These are phyloP conservation scores for Phytophthora macrochlamydospora DNA, from an alignment of 352 stramenopile genomes.

Conservation along the genomic window DNA sequence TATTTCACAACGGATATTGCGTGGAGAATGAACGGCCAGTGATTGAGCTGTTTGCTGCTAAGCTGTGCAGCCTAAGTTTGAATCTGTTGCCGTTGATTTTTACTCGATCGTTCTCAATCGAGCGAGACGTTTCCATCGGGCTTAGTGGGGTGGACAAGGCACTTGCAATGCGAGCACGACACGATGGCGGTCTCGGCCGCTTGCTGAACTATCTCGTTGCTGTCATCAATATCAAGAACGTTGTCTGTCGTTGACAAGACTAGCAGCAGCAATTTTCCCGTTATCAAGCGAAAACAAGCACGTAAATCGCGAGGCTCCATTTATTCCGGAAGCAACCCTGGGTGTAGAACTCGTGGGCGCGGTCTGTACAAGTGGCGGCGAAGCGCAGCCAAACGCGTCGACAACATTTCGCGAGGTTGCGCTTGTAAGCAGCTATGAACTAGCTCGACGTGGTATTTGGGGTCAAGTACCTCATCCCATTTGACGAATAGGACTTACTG, in stretches of 20 bases:
- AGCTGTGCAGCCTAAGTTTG: conserved; percentile 13
- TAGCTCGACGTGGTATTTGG: conserved; percentile 22
- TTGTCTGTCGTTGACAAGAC: not conserved
- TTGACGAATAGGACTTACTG: conserved; percentile 17
- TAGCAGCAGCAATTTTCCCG: not conserved
- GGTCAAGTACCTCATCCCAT: conserved; percentile 14
- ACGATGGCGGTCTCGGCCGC: conserved; percentile 18
- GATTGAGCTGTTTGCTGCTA: conserved; percentile 15
- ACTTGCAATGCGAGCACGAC: conserved; percentile 8
- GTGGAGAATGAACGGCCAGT: conserved; percentile 22
- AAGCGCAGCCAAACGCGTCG: not conserved
- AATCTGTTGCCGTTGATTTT: not conserved
- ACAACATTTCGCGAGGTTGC: not conserved
- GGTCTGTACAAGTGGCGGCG: no score
- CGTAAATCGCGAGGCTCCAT: not conserved
- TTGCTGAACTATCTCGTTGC: not conserved
- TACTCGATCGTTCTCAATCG: not conserved
- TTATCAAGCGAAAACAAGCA: not conserved
- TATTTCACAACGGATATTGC: conserved; percentile 15
- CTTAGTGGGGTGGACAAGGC: not conserved
- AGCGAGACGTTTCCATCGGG: conserved; percentile 5
- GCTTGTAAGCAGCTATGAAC: conserved; percentile 19
- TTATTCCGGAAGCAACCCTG: not conserved
- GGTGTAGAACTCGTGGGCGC: no score
- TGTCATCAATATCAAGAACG: not conserved